Conservation (phyloP, 768 basidiomycete species). For the Collybiopsis confluens region DNA sequence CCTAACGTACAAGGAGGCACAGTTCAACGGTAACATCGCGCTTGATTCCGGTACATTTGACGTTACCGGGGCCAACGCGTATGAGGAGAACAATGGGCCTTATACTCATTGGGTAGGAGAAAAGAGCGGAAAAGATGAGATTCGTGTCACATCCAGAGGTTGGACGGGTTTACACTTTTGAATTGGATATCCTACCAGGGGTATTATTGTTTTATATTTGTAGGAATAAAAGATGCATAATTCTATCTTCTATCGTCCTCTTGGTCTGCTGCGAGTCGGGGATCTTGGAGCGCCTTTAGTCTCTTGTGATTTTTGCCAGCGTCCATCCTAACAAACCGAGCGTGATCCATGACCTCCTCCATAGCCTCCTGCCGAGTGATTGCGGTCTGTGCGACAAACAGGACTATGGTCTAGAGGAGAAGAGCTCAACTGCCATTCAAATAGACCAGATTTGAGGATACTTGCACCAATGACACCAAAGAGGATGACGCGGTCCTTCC, state of each 20-base stretch:
- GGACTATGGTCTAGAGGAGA: conserved; percentile 20
- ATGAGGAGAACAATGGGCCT: conserved; percentile 11
- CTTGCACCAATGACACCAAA: conserved; percentile 51
- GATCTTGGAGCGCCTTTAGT: conserved; percentile 2
- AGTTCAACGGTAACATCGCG: conserved; percentile 44
- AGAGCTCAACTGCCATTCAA: background rate
- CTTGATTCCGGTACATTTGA: conserved; percentile 39
- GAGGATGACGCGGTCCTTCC: conserved; percentile 62
- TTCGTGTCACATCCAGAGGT: conserved; percentile 37
- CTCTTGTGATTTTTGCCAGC: background rate
- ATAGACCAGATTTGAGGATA: conserved; percentile 6
- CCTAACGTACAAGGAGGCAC: conserved; percentile 48
- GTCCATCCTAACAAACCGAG: background rate
- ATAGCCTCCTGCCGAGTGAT: conserved; percentile 22
- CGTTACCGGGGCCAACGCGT: conserved; percentile 23
- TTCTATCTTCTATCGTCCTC: background rate
- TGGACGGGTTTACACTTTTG: conserved; percentile 47
- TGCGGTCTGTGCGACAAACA: conserved; percentile 26
- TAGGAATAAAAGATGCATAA: background rate
- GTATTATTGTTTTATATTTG: background rate
- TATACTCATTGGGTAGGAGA: conserved; percentile 43
- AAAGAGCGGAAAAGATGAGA: conserved; percentile 33
- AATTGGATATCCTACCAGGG: conserved; percentile 3
- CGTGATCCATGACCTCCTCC: conserved; percentile 6
- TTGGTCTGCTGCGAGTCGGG: conserved; percentile 4